Evolutionary conservation across 2,329 filamentous ascomycete species (phyloP), one percentile per base, ranked within the genome.

Genomic region (Zasmidium citrigriseum): DNA sequence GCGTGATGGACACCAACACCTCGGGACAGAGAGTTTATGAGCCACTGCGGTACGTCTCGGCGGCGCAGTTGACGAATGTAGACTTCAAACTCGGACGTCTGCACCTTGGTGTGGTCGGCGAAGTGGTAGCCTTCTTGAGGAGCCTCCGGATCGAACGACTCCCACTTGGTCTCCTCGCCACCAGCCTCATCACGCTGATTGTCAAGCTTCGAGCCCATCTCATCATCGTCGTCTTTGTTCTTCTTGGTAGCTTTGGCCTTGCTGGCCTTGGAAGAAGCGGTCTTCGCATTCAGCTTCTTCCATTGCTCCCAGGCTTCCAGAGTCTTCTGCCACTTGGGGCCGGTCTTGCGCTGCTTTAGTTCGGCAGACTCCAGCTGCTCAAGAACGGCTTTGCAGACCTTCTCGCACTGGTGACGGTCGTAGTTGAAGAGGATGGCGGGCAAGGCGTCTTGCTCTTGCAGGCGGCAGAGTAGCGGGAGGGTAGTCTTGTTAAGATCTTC

Each of bases 371-470:
- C 69, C 0, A 92, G 75, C 58, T 85, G 77, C 0, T 72, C 64
- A 1, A 87, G 70, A 0, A 92, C 65, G 0, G 73, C 67, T 22
- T 71, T 64, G 23, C 83, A 81, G 24, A 89, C 82, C 10, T 72
- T 70, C 71, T 91, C 89, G 66, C 90, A 93, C 25, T 77, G 73
- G 1, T 73, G 72, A 49, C 89, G 84, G 63, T 92, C 87, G 65
- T 90, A 93, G 68, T 90, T 90, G 78, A 93, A 93, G 1, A 92
- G 72, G 12, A 93, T 85, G 0, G 87, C 89, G 0, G 89, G 90
- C 1, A 93, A 78, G 0, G 87, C 88, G 55, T 84, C 82, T 56
- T 86, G 83, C 16, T 79, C 76, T 50, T 90, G 82, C 0, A 92
- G 77, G 27, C 86, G 81, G 16, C 76, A 79, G 0, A 89, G 76